Base-by-base conservation (phyloP, 2,329 filamentous ascomycete genomes). In the Aspergillus tamarii region DNA sequence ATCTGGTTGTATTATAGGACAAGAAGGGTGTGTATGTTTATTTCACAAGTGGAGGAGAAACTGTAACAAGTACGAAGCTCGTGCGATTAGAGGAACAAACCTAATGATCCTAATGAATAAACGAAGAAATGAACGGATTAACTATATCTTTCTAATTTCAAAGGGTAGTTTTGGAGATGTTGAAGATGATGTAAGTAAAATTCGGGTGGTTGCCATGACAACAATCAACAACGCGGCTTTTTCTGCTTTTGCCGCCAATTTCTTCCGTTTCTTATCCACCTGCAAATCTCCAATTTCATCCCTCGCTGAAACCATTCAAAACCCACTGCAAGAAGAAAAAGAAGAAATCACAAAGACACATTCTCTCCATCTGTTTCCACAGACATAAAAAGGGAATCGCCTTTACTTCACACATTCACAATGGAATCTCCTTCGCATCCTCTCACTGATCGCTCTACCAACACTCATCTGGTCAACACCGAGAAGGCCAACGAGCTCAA, bases 391-490 rank as follows among this genome's bases (percentile, higher is more conserved):
- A 57, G 32, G 30, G 28, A 43, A 56, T 59, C 43, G 30, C 4
- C 21, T 19, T 43, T 43, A 41, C 8, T 43, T 53, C 46, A 50
- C 45, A 45, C 11, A 36, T 53, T 28, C 57, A 70, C 39, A 69
- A 78, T 78, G 76, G 75, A 77, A 69, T 65, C 76, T 53, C 74
- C 60, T 66, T 57, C 69, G 14, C 73, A 76, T 57, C 78, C 78
- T 57, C 74, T 80, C 59, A 70, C 76, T 54, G 75, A 78, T 67
- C 78, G 78, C 61, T 73, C 78, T 26, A 80, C 78, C 66, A 81
- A 81, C 72, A 80, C 77, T 41, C 77, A 78, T 64, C 70, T 80
- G 60, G 68, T 65, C 48, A 67, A 64, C 30, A 64, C 62, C 57
- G 71, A 74, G 63, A 72, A 73, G 64, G 64, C 67, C 54, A 63